These are phyloP conservation scores for Sporobolomyces pararoseus DNA, from an alignment of 768 basidiomycete species.

Conservation along the genomic window DNA sequence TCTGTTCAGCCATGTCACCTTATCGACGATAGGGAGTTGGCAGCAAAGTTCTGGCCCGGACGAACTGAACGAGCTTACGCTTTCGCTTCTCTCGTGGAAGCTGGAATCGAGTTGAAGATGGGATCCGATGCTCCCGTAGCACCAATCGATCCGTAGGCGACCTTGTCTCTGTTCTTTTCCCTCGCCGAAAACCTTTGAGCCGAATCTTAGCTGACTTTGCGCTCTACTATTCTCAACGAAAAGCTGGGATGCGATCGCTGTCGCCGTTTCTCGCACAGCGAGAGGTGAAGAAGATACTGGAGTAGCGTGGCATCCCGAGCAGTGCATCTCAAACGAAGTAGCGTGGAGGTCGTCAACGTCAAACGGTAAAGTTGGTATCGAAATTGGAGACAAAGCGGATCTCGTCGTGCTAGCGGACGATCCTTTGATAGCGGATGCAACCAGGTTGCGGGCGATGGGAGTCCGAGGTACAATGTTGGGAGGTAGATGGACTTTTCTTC, in stretches of 20 bases:
- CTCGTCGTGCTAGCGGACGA: slow-evolving; percentile 35
- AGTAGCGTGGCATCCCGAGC: slow-evolving; percentile 42
- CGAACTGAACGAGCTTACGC: slow-evolving; percentile 43
- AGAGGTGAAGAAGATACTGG: slow-evolving; percentile 30
- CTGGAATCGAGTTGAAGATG: slow-evolving; percentile 42
- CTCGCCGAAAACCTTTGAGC: no score
- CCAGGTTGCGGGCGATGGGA: slow-evolving; percentile 39
- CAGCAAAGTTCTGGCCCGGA: slow-evolving; percentile 43
- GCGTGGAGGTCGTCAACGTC: slow-evolving; percentile 44
- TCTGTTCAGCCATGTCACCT: slow-evolving; percentile 46
- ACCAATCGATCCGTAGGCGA: slow-evolving; percentile 41
- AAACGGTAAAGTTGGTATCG: slow-evolving; percentile 36
- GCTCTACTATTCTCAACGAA: not conserved
- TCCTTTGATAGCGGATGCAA: slow-evolving; percentile 37
- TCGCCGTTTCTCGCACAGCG: slow-evolving; percentile 29
- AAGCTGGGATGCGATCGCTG: slow-evolving; percentile 40
- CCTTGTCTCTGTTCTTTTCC: slow-evolving; percentile 16
- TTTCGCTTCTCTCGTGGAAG: slow-evolving; percentile 38
- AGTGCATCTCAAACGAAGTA: slow-evolving; percentile 39
- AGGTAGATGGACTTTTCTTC: slow-evolving; percentile 40
- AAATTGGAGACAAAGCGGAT: slow-evolving; percentile 43
- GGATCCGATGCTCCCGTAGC: slow-evolving; percentile 46
- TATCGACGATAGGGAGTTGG: slow-evolving; percentile 45
- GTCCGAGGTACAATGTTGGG: slow-evolving; percentile 44
- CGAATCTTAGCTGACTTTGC: no score